Evolutionary conservation across 1,139 yeast species (phyloP), one percentile per base, ranked within the genome.

Genomic region (Saccharomyces hybrid): DNA sequence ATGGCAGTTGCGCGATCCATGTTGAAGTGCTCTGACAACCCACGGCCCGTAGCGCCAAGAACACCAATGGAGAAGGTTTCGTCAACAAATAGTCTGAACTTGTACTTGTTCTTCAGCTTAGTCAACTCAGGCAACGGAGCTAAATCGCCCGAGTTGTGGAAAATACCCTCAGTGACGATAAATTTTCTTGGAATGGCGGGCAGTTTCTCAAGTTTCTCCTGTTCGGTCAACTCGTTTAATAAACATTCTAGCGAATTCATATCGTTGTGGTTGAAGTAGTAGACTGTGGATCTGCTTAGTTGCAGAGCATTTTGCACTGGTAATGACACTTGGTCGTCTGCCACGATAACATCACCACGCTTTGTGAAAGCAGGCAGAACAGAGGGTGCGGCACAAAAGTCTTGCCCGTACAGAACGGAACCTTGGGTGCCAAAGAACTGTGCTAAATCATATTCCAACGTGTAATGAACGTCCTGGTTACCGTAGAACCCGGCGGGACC

Each of bases 401-500:
- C 98, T 73, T 95, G 99, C 41, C 98, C 96, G 67, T 93, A 93
- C 52, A 93, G 75, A 57, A 93, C 88, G 49, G 90, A 84, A 56
- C 80, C 80, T 60, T 88, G 96, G 5, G 88, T 79, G 27, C 86
- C 90, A 60, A 91, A 79, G 64, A 83, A 93, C 42, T 73, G 70
- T 7, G 96, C 83, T 59, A 93, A 73, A 60, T 83, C 85, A 63
- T 83, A 83, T 69, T 91, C 96, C 59, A 89, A 77, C 63, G 85
- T 77, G 56, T 84, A 85, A 66, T 93, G 99, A 41, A 85, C 90
- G 68, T 90, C 97, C 71, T 90, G 97, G 59, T 93, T 87, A 57
- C 99, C 99, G 71, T 91, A 93, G 64, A 93, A 93, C 57, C 96
- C 96, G 47, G 98, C 96, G 2, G 99, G 98, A 29, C 98, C 97